Base-by-base conservation (phyloP, 306 rosid species). In the Acacia acuminata region DNA sequence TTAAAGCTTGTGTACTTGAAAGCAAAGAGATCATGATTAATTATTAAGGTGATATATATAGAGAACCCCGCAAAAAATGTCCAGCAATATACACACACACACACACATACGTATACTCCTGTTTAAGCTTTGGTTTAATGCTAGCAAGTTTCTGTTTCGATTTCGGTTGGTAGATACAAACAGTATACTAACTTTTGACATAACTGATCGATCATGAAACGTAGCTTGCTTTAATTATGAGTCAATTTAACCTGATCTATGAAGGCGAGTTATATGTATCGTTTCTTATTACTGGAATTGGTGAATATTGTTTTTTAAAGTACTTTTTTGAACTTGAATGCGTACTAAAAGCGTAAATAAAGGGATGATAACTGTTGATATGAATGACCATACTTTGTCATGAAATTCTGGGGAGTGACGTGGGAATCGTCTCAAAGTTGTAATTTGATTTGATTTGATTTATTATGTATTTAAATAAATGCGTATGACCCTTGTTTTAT, bases 361-460 rank as follows among this genome's bases (percentile, higher is more conserved):
- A 45, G 60, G 36, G 30, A 63, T 25, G 12, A 20, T 3, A 76
- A 76, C 72, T 55, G 40, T 82, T 75, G 71, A 12, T 69, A 44
- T 34, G 72, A 79, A 73, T 83, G 80, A 79, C 87, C 60, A n/a
- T 78, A 16, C 71, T 16, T 32, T 67, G 45, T 12, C 73, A 27
- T 20, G 60, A 71, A 80, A 71, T 84, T 76, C 50, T 17, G 84
- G 38, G 51, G 66, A 77, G 71, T 81, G 84, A 72, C 75, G 79
- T 76, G 82, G 3, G 76, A 77, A 77, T 77, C 73, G 81, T 77
- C 61, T 72, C 25, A n/a, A 55, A 66, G 56, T 50, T 73, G 22
- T 40, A 50, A 66, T 79, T 66, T 79, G 58, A 68, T 74, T 45
- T 75, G 74, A 79, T 83, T 73, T 68, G 25, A 47, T 72, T 47